A percentile compares a stretch with the other conserved stretches of the same genome.
phyloP scores from a whole-genome alignment of 2,329 filamentous ascomycete genomes.

The Volutella citrinella region DNA sequence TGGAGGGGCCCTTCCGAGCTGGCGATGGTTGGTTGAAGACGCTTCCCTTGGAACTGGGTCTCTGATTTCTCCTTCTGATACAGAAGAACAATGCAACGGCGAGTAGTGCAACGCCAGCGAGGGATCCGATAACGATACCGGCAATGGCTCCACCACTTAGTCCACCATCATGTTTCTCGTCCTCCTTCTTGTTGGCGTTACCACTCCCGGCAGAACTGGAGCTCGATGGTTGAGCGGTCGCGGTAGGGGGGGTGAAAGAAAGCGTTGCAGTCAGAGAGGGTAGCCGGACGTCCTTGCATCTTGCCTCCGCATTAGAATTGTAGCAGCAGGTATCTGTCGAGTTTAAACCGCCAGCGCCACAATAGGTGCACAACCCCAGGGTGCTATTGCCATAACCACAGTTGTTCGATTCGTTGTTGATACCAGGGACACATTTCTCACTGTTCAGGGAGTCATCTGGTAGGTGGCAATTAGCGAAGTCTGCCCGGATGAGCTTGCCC shows the following conservation, averaged over 20 bases:
- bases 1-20: conserved; percentile 46
- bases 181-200: conserved; percentile 12
- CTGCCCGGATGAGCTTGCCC: conserved; percentile 77
- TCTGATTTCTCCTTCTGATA: conserved; percentile 46
- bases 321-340: conserved; percentile 95
- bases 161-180: conserved; percentile 23
- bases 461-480: conserved; percentile 85
- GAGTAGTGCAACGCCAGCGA: conserved; percentile 70
- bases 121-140: conserved; percentile 79
- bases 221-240: conserved; percentile 33
- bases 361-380: conserved; percentile 82
- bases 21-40: conserved; percentile 90
- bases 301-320: conserved; percentile 68
- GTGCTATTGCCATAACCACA: conserved; percentile 77
- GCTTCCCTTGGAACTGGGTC: conserved; percentile 55
- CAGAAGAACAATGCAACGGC: conserved; percentile 68
- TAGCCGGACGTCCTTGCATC: conserved; percentile 73
- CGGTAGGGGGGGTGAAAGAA: conserved; percentile 49
- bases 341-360: conserved; percentile 77
- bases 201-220: conserved; percentile 14
- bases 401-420: conserved; percentile 77
- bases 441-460: conserved; percentile 74
- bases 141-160: conserved; percentile 87
- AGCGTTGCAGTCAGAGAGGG: conserved; percentile 73
- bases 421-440: conserved; percentile 71